Evolutionary conservation across 192 early-diverging fungal genomes (phyloP).

Genomic region (Rhizophagus prolifer): DNA sequence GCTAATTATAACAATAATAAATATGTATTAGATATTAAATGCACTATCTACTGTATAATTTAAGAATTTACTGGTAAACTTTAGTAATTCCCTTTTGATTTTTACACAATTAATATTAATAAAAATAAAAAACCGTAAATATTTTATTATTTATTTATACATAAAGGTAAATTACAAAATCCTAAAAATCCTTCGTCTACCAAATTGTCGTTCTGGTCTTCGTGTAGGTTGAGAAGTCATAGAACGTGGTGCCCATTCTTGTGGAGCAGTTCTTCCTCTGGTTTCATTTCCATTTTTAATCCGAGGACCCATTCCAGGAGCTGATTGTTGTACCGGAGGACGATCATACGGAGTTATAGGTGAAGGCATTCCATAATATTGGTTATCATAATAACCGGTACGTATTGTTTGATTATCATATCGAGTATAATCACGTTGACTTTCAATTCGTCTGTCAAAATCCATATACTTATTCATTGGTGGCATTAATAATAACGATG

Average conservation of each 20-base stretch:
- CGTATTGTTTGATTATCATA: conserved; percentile 27
- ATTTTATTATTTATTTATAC: background rate
- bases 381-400: conserved; percentile 30
- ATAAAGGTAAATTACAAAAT: background rate
- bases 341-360: conserved; percentile 28
- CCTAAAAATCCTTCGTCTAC: background rate
- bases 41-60: too few relatives aligned
- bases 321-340: conserved; percentile 25
- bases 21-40: too few relatives aligned
- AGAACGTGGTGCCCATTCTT: conserved; percentile 26
- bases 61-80: too few relatives aligned
- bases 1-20: too few relatives aligned
- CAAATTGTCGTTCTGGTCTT: conserved; percentile 26
- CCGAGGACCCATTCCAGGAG: conserved; percentile 21
- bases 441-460: conserved; percentile 28
- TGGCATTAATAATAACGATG: conserved; percentile 2
- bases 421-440: conserved; percentile 25
- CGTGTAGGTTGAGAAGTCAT: conserved; percentile 24
- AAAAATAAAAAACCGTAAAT: too few relatives aligned
- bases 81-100: too few relatives aligned
- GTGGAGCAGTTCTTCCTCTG: conserved; percentile 19
- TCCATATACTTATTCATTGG: conserved; percentile 27
- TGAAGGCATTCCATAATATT: conserved; percentile 27
- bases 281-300: conserved; percentile 23
- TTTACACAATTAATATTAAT: too few relatives aligned